phyloP scores from a whole-genome alignment of 2,329 filamentous ascomycete species.

The Penicillium psychrosexuale region DNA sequence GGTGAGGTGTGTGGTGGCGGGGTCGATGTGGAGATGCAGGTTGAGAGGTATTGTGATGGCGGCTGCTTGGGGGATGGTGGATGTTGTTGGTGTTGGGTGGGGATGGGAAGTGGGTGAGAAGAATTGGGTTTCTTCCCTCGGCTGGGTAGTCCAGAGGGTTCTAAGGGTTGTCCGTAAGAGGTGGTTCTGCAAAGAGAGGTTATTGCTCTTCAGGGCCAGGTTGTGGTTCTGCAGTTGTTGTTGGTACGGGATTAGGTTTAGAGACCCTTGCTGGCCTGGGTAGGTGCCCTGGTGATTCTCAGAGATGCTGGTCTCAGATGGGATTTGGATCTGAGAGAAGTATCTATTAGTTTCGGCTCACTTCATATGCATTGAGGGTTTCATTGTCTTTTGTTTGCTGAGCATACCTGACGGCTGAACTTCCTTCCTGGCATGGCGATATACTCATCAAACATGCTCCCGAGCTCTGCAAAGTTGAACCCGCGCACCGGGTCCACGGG shows the following conservation, averaged over 20 bases:
- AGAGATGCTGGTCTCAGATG: constrained; percentile 5
- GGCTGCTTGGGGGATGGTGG: neutral
- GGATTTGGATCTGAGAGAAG: constrained; percentile 13
- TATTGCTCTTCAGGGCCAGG: constrained; percentile 5
- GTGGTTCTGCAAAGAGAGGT: constrained; percentile 8
- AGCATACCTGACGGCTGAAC: constrained; percentile 24
- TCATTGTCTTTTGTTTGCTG: neutral
- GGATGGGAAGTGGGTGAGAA: neutral
- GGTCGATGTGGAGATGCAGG: neutral
- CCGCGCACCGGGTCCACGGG: constrained; percentile 35
- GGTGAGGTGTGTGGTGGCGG: neutral
- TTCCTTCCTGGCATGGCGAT: constrained; percentile 46
- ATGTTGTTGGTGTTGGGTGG: neutral
- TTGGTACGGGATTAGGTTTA: constrained; percentile 13
- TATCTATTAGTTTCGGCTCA: neutral
- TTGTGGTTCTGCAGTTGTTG: constrained; percentile 2
- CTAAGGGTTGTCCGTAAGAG: constrained; percentile 6
- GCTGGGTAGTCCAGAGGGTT: neutral
- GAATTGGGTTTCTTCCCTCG: neutral
- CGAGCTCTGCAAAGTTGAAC: constrained; percentile 48
- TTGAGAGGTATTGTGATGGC: neutral
- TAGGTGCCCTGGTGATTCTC: constrained; percentile 3
- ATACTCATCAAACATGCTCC: constrained; percentile 44
- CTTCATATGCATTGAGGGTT: neutral
- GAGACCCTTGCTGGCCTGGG: constrained; percentile 6